A percentile compares a stretch with the other conserved stretches of the same genome.
phyloP scores from a whole-genome alignment of 768 basidiomycete genomes.

The Flagelloscypha sp. region DNA sequence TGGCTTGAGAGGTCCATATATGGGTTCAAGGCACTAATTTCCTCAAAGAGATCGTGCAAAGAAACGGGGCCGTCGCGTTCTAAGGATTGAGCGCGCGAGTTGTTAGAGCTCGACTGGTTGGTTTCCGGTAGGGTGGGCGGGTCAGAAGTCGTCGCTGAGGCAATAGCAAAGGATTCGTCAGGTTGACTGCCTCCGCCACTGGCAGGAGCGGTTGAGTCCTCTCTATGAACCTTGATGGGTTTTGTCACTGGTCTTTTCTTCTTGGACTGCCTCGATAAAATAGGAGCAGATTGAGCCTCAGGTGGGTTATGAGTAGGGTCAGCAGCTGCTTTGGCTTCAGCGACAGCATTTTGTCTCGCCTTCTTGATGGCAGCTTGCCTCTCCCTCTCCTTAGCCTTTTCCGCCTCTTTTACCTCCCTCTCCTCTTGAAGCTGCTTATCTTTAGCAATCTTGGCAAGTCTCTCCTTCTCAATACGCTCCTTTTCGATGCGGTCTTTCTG shows the following conservation, averaged over 20 bases:
- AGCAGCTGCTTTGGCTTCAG: slow-evolving; percentile 15
- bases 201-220: too few species aligned
- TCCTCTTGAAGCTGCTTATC: slow-evolving; percentile 15
- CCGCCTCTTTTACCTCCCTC: slow-evolving; percentile 11
- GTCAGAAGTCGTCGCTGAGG: slow-evolving; percentile 43
- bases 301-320: slow-evolving; percentile 18
- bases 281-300: slow-evolving; percentile 56
- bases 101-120: slow-evolving; percentile 42
- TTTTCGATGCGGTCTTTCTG: slow-evolving; percentile 30
- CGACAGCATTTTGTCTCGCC: slow-evolving; percentile 9
- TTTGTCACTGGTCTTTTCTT: slow-evolving; percentile 65
- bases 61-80: slow-evolving; percentile 44
- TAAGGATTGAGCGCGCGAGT: slow-evolving; percentile 55
- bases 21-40: slow-evolving; percentile 55
- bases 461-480: slow-evolving; percentile 33
- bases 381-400: slow-evolving; percentile 9
- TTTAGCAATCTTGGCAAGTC: slow-evolving; percentile 1
- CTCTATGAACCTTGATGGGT: slow-evolving; percentile 45
- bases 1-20: slow-evolving; percentile 59
- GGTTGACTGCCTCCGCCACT: slow-evolving; percentile 46
- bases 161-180: slow-evolving; percentile 34
- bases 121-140: slow-evolving; percentile 29
- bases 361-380: slow-evolving; percentile 9
- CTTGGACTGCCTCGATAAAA: slow-evolving; percentile 78
- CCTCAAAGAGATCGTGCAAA: slow-evolving; percentile 57